Conservation (phyloP, 257 asterid genomes). For the Nicotiana tabacum region DNA sequence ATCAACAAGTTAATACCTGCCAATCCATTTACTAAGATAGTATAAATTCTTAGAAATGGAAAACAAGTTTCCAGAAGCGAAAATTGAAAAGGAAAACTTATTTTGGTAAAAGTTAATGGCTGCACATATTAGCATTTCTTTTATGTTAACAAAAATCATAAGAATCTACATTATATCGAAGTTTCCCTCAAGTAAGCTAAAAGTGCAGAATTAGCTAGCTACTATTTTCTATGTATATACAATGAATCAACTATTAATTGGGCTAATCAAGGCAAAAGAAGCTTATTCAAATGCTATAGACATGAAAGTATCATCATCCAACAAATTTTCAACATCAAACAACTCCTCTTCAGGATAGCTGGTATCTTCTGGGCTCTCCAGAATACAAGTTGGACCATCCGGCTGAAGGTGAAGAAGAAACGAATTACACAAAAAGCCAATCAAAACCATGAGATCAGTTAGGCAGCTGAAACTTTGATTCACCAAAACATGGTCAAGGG, state of each 20-base stretch:
- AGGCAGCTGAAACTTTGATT: conserved; percentile 1
- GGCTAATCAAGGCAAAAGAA: conserved; percentile 2
- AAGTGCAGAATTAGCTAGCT: background rate
- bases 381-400: conserved; percentile 41
- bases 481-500: background rate
- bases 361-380: conserved; percentile 35
- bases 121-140: background rate
- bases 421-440: background rate
- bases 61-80: background rate
- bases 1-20: background rate
- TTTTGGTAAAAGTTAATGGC: background rate
- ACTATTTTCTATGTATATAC: background rate
- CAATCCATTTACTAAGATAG: background rate
- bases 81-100: background rate
- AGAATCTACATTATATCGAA: background rate
- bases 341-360: conserved; percentile 56
- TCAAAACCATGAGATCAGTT: background rate
- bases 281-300: conserved; percentile 60
- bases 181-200: background rate
- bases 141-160: background rate
- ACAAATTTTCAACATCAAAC: conserved; percentile 50
- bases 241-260: conserved; percentile 2
- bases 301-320: conserved; percentile 85
- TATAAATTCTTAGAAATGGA: background rate
- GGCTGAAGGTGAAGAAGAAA: conserved; percentile 17